A percentile compares a stretch with the other conserved stretches of the same genome.
phyloP scores from a whole-genome alignment of 2,329 filamentous ascomycete species.

The Penicillium concentricum region DNA sequence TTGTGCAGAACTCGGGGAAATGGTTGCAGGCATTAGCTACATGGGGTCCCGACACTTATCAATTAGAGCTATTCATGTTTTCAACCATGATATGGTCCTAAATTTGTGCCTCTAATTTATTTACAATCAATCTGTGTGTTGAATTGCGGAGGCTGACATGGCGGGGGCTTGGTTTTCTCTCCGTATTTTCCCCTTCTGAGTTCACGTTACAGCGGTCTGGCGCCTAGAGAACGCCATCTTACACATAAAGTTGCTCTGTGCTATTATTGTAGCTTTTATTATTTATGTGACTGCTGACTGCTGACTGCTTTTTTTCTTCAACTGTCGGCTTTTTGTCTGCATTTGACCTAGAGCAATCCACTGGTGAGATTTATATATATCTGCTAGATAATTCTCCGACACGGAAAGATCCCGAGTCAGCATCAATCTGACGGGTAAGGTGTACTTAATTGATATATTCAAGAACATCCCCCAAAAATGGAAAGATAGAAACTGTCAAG shows the following conservation, averaged over 20 bases:
- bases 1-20: slow-evolving; percentile 5
- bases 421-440: not conserved
- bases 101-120: not conserved
- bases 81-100: not conserved
- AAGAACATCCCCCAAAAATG: not conserved
- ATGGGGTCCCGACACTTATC: not conserved
- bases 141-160: not conserved
- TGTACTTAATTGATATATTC: not conserved
- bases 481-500: not conserved
- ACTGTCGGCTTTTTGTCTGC: not conserved
- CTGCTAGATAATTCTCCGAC: not conserved
- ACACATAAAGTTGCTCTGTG: not conserved
- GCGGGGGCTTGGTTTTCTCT: slow-evolving; percentile 1
- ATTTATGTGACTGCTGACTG: not conserved
- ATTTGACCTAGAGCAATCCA: not conserved
- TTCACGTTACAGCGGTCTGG: slow-evolving; percentile 7
- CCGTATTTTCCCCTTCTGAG: slow-evolving; percentile 4
- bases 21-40: slow-evolving; percentile 3
- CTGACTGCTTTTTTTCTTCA: not conserved
- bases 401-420: not conserved
- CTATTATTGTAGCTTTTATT: not conserved
- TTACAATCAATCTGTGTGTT: slow-evolving; percentile 1
- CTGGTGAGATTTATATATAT: slow-evolving; percentile 1
- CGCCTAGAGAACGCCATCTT: slow-evolving; percentile 14
- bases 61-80: not conserved